Base-by-base conservation (phyloP, 2,329 filamentous ascomycete species). In the Aspergillus sp. region DNA sequence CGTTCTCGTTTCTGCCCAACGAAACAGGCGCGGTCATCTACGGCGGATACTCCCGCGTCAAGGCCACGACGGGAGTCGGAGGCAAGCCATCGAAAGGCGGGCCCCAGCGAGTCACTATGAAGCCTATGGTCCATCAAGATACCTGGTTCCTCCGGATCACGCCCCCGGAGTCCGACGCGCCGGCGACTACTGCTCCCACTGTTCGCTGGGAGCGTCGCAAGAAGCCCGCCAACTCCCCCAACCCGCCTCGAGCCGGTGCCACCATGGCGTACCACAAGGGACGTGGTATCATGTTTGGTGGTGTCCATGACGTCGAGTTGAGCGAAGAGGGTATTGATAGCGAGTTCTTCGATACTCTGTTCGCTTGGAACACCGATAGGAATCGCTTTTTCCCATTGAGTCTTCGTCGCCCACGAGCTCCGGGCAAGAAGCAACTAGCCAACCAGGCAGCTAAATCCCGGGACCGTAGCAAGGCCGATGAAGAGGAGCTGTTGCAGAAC, bases 191-290 rank as follows among this genome's bases (percentile, higher is more conserved):
- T 0, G 83, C 86, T 1, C 93, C 92, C 0, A 84, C 82, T 1
- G 85, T 97, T 14, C 85, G 92, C 47, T 99, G 95, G 95, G 95
- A 99, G 78, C 88, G 88, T 64, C 85, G 95, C 59, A 99, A 98
- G 83, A 90, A 90, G 77, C 93, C 95, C 1, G 91, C 90, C 29
- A 99, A 99, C 72, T 80, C 90, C 7, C 95, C 95, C 0, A 90
- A 87, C 64, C 95, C 95, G 5, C 77, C 89, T 12, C 87, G 95
- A 22, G 93, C 92, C 3, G 95, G 95, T 32, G 87, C 92, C 0
- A 98, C 94, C 2, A 98, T 98, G 93, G 87, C 92, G 0, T 91
- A 89, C 74, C 95, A 99, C 78, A 95, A 94, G 76, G 93, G 94
- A 0, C 87, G 95, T 61, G 95, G 95, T 0, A 94, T 99, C 58